phyloP scores from a whole-genome alignment of 225 moss, liverwort and hornwort species.

The Neckera pumila region DNA sequence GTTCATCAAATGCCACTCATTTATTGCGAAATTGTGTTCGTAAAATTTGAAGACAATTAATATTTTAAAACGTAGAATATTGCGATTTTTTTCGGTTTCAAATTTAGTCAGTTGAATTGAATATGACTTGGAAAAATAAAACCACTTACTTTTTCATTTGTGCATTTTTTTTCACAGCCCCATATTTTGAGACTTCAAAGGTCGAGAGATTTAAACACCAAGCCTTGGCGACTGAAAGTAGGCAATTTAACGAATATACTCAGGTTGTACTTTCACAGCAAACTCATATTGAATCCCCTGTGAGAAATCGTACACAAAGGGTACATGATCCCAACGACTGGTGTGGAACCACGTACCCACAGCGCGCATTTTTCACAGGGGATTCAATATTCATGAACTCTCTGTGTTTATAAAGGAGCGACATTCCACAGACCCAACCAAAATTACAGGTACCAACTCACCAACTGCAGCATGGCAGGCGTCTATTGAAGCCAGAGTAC shows the following conservation, averaged over 20 bases:
- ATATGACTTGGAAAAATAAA: background rate
- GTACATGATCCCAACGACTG: background rate
- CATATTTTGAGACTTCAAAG: background rate
- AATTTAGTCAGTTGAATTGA: background rate
- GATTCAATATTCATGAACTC: background rate
- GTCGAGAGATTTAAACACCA: background rate
- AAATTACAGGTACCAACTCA: background rate
- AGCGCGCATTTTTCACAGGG: background rate
- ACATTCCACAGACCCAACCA: background rate
- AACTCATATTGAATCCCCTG: background rate
- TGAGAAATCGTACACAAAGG: background rate
- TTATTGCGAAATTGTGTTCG: background rate
- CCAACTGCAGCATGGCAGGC: background rate
- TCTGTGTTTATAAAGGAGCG: too few species aligned
- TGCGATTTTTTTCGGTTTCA: background rate
- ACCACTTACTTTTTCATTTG: background rate
- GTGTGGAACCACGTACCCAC: background rate
- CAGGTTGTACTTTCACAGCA: background rate
- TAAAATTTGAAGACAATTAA: background rate
- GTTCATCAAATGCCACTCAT: background rate
- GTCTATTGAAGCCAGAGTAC: background rate
- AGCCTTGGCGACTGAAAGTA: background rate
- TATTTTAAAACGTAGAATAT: background rate
- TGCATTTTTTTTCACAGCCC: background rate
- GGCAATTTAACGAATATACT: too few species aligned